Conservation (phyloP, 257 asterid genomes). For the Lycium barbarum region DNA sequence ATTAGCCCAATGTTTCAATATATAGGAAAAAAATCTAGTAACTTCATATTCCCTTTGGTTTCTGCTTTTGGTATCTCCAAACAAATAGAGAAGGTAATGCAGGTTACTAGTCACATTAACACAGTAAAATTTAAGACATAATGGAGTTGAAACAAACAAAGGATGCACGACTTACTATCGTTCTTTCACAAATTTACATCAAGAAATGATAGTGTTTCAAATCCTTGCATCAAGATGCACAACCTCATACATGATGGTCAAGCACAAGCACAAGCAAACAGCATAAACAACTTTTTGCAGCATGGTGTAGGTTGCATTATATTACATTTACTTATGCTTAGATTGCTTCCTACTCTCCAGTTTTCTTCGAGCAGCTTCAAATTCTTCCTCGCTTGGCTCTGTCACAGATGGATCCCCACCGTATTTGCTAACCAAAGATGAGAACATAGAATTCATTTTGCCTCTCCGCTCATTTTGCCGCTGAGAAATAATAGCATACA, state of each 20-base stretch:
- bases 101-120: not conserved
- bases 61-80: no score
- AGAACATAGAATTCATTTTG: slow-evolving; percentile 75
- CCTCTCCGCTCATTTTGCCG: slow-evolving; percentile 81
- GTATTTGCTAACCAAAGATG: slow-evolving; percentile 76
- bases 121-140: not conserved
- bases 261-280: not conserved
- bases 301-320: not conserved
- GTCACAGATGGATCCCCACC: slow-evolving; percentile 62
- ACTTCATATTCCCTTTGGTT: no score
- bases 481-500: slow-evolving; percentile 73
- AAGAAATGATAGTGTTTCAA: not conserved
- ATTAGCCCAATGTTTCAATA: no score
- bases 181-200: not conserved
- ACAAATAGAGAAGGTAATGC: not conserved
- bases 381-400: slow-evolving; percentile 93
- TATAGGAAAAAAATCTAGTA: no score
- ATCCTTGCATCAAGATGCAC: slow-evolving; percentile 8
- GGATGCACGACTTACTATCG: not conserved
- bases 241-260: not conserved
- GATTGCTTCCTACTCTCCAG: slow-evolving; percentile 66
- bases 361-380: slow-evolving; percentile 78
- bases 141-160: not conserved
- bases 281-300: not conserved
- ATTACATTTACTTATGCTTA: slow-evolving; percentile 51